A percentile compares a stretch with the other conserved stretches of the same genome.
Conservation (phyloP, 2,329 filamentous ascomycete species). For the Escovopsis weberi region DNA sequence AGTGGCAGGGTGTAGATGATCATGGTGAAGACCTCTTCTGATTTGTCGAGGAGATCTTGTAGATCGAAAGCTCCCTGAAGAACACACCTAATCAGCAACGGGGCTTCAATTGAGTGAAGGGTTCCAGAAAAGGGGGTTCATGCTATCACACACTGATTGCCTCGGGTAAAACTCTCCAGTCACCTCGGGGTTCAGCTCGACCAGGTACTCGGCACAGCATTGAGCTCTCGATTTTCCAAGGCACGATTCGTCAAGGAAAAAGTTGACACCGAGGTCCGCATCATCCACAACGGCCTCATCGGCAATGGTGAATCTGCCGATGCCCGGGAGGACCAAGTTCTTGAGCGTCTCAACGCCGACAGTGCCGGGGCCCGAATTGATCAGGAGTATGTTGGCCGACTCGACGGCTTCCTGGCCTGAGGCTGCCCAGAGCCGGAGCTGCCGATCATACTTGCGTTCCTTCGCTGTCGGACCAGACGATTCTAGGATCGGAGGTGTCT, state of each 20-base stretch:
- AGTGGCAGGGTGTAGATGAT: constrained; percentile 42
- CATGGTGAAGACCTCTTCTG: constrained; percentile 30
- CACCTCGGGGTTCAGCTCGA: constrained; percentile 89
- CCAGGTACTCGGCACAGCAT: constrained; percentile 59
- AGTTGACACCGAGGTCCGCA: constrained; percentile 84
- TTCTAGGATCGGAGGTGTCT: constrained; percentile 23
- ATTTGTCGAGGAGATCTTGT: constrained; percentile 24
- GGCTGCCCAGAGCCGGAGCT: constrained; percentile 89
- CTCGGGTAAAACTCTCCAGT: constrained; percentile 55
- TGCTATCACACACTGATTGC: constrained; percentile 15
- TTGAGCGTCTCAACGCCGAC: constrained; percentile 86
- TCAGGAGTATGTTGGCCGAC: constrained; percentile 74
- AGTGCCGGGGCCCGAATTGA: constrained; percentile 78
- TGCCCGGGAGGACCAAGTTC: constrained; percentile 84
- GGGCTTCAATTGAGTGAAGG: no score
- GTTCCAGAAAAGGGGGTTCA: background rate
- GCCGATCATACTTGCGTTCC: constrained; percentile 78
- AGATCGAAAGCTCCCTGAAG: constrained; percentile 21
- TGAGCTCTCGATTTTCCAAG: constrained; percentile 67
- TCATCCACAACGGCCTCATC: constrained; percentile 67
- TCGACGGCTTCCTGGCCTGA: constrained; percentile 83
- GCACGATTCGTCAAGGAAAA: constrained; percentile 74
- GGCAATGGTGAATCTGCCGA: constrained; percentile 83
- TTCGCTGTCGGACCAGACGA: constrained; percentile 38
- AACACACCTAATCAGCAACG: constrained; percentile 2